Evolutionary conservation across 768 basidiomycete genomes (phyloP).

Genomic region (Podaxis mareebaensis): DNA sequence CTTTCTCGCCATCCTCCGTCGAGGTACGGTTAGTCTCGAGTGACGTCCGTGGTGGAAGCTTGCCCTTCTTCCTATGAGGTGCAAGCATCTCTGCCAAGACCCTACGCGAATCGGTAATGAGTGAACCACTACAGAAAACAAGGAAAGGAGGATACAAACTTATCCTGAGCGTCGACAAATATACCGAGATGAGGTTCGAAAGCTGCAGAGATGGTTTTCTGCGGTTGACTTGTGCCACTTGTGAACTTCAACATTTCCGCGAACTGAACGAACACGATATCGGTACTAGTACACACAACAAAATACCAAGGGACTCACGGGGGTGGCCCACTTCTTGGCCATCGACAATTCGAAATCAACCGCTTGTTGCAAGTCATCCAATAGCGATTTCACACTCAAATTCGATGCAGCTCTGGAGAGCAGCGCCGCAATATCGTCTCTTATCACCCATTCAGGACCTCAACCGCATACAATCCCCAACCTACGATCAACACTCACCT

Average conservation of each 20-base stretch:
- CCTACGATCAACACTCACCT: conserved; percentile 48
- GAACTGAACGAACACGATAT: conserved; percentile 41
- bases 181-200: conserved; percentile 93
- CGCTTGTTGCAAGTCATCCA: conserved; percentile 86
- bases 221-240: conserved; percentile 48
- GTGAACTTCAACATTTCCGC: conserved; percentile 62
- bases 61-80: conserved; percentile 59
- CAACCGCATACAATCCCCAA: background rate
- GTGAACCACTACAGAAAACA: background rate
- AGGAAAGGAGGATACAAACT: conserved; percentile 44
- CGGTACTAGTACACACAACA: background rate
- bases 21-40: conserved; percentile 53
- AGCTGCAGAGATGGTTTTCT: conserved; percentile 80
- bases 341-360: conserved; percentile 86
- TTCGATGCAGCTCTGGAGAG: conserved; percentile 76
- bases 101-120: conserved; percentile 38
- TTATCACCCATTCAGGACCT: conserved; percentile 27
- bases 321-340: conserved; percentile 77
- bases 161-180: conserved; percentile 96
- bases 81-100: conserved; percentile 90
- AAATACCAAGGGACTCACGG: conserved; percentile 41
- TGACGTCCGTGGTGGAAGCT: conserved; percentile 60
- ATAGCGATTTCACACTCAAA: conserved; percentile 73
- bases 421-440: conserved; percentile 82
- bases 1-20: conserved; percentile 41